Percentiles rank a stretch among this genome's conserved stretches.
Conservation (phyloP, 1,284 basidiomycete genomes). For the Rhodotorula sp. region DNA sequence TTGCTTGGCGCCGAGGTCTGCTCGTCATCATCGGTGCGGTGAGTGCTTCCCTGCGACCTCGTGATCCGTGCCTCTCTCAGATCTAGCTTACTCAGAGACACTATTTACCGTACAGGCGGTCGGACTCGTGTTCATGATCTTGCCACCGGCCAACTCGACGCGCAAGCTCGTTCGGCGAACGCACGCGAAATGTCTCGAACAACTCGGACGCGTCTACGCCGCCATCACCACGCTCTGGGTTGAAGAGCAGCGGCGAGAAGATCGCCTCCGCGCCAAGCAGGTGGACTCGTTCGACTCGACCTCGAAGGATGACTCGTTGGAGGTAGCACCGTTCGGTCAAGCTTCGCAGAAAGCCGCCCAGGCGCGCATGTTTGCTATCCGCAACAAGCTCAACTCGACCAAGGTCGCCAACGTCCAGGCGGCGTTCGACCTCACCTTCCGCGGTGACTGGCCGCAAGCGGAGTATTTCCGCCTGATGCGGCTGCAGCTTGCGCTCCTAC, state of each 20-base stretch:
- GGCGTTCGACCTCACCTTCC: slow-evolving; percentile 22
- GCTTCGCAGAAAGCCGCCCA: slow-evolving; percentile 15
- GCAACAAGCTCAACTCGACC: slow-evolving; percentile 28
- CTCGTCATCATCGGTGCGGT: slow-evolving; percentile 33
- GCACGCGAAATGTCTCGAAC: slow-evolving; percentile 29
- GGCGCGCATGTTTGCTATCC: slow-evolving; percentile 26
- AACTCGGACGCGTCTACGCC: slow-evolving; percentile 30
- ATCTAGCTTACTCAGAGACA: neutral
- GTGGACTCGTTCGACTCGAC: neutral
- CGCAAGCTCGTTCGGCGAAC: slow-evolving; percentile 30
- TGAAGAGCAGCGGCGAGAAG: slow-evolving; percentile 7
- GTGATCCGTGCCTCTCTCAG: rapidly evolving
- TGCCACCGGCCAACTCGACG: slow-evolving; percentile 10
- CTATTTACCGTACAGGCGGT: neutral
- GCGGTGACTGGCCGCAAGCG: slow-evolving; percentile 31
- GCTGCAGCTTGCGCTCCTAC: slow-evolving; percentile 26
- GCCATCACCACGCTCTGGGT: slow-evolving; percentile 25
- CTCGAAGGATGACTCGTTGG: neutral
- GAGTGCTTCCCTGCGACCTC: neutral
- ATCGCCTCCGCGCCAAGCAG: neutral
- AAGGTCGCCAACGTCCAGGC: slow-evolving; percentile 13
- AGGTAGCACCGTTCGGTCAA: slow-evolving; percentile 1
- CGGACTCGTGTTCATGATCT: slow-evolving; percentile 5
- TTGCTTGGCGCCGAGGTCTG: slow-evolving; percentile 40
- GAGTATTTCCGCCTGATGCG: slow-evolving; percentile 20